Percentiles rank a stretch among this genome's conserved stretches.
These are phyloP conservation scores for Pleurotus citrinopileatus DNA, from an alignment of 768 basidiomycete genomes.

Conservation along the genomic window DNA sequence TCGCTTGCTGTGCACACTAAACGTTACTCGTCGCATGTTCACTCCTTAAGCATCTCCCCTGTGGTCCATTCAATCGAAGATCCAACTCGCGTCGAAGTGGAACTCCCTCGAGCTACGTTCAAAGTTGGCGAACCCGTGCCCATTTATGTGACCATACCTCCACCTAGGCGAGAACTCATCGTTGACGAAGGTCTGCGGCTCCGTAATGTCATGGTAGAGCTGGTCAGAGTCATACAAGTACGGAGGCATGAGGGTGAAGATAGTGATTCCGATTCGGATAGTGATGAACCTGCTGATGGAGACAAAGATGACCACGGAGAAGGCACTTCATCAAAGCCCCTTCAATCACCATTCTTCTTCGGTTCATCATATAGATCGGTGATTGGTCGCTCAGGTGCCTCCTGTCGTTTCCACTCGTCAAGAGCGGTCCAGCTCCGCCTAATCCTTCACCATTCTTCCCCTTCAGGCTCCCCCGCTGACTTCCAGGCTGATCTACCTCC, in stretches of 20 bases:
- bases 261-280: slow-evolving; percentile 28
- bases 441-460: slow-evolving; percentile 65
- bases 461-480: slow-evolving; percentile 47
- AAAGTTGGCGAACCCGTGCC: slow-evolving; percentile 72
- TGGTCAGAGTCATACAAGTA: slow-evolving; percentile 64
- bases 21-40: slow-evolving; percentile 67
- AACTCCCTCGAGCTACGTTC: slow-evolving; percentile 73
- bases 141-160: slow-evolving; percentile 76
- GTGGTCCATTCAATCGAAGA: slow-evolving; percentile 53
- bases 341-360: slow-evolving; percentile 34
- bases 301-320: slow-evolving; percentile 20
- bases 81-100: slow-evolving; percentile 67
- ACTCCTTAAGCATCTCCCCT: slow-evolving; percentile 54
- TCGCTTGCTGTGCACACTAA: slow-evolving; percentile 67
- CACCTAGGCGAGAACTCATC: slow-evolving; percentile 66
- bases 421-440: slow-evolving; percentile 76
- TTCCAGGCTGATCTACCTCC: slow-evolving; percentile 40
- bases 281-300: slow-evolving; percentile 12
- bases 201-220: slow-evolving; percentile 78
- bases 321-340: slow-evolving; percentile 36
- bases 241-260: slow-evolving; percentile 42
- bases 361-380: slow-evolving; percentile 48
- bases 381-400: slow-evolving; percentile 85
- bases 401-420: slow-evolving; percentile 84
- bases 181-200: slow-evolving; percentile 69